Base-by-base conservation (phyloP, 2,329 filamentous ascomycete species). In the Mycosphaerelloides madeirae region DNA sequence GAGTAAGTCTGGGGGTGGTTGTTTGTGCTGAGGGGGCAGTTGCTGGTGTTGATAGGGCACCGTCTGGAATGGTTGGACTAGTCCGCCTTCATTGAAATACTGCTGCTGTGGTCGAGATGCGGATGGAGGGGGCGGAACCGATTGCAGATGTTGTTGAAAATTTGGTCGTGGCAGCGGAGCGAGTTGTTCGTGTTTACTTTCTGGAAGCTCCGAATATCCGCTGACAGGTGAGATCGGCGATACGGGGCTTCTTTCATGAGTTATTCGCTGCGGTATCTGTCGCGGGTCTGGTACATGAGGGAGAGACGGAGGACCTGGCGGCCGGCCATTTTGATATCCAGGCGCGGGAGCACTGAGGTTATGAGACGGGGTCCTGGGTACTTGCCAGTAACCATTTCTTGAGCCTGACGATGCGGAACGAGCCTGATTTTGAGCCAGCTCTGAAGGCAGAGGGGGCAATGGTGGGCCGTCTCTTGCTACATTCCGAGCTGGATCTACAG, bases 1-100 rank as follows among this genome's bases (percentile, higher is more conserved):
- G 41, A 85, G 72, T 36, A 85, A 74, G 55, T 85, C 80, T 12
- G 63, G 61, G 44, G 65, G 68, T 4, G 72, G 66, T 63, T 42
- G 66, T 44, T 57, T 62, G 33, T 64, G 55, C 13, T 50, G 47
- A 33, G 44, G 55, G 15, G 53, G 38, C 20, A 31, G 41, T 34
- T 43, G 49, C 19, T 49, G 47, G 16, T 22, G 41, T n/a, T 32
- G 47, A 14, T 48, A 52, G 14, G 55, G 54, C 25, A 55, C 44
- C 18, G 48, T 46, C 18, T 48, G 48, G 4, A 29, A 43, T 37
- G 45, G 44, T 16, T 48, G 44, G 16, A 40, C 43, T 19, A 22
- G 32, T 19, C 36, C 41, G 22, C 15, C 32, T 14, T 29, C 18
- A 35, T 16, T 14, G 15, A 15, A 18, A 29, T 39, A 39, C 12